Base-by-base conservation (phyloP, 2,329 filamentous ascomycete species). In the Nemania serpens region DNA sequence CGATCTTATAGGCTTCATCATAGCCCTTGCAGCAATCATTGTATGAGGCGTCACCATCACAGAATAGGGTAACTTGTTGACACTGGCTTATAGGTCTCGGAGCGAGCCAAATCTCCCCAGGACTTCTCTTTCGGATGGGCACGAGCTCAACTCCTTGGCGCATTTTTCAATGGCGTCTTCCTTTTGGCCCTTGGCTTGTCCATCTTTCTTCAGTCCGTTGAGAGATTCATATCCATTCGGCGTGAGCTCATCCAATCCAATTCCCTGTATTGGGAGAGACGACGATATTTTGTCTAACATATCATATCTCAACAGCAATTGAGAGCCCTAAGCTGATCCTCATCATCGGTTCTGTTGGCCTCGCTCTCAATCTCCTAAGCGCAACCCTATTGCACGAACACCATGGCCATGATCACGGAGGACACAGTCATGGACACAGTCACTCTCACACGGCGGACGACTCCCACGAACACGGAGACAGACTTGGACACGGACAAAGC, bases 101-200 rank as follows among this genome's bases (percentile, higher is more conserved):
- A 88, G 64, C 77, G 80, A 43, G 76, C 78, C 46, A 75, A 82
- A 5, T 83, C 83, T 1, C 88, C 88, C 0, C 79, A 83, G 62
- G 79, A 79, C 10, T 79, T 90, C 15, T 85, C 89, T 0, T 93
- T 90, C 66, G 90, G 90, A n/a, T 93, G 89, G 89, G 87, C 90
- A 58, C 82, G 90, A 34, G 88, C 89, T 15, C 83, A 85, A n/a
- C 74, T 92, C 1, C 78, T 93, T 0, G 90, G 90, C 5, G 88
- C 89, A 20, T 93, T 93, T 74, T 93, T 93, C 81, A 93, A 93
- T 69, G 90, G 90, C 13, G 86, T 88, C 1, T 90, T 93, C 60
- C 80, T 93, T 1, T 74, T 92, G 15, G 89, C 88, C 0, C 77
- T 93, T 2, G 88, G 88, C 1, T 74, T 92, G 37, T 91, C 88